Conservation (phyloP, 2,329 filamentous ascomycete species). For the Helicocarpus griseus region DNA sequence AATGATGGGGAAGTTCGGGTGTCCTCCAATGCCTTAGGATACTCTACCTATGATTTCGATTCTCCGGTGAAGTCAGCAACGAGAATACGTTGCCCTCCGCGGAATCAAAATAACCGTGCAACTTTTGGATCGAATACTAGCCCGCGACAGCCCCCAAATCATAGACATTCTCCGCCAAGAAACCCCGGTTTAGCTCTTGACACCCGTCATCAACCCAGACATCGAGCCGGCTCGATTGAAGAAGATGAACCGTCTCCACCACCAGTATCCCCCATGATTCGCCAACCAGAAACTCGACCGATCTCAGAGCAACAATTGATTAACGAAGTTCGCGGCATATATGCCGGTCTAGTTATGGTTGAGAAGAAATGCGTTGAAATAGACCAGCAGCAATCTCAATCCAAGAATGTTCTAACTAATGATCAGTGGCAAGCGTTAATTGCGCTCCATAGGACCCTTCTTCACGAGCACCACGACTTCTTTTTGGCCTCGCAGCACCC, state of each 20-base stretch:
- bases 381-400: constrained; percentile 51
- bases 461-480: constrained; percentile 79
- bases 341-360: constrained; percentile 73
- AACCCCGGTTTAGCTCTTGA: too few relatives aligned
- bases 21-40: background rate
- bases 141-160: too few relatives aligned
- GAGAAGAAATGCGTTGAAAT: constrained; percentile 82
- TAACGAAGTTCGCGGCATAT: constrained; percentile 56
- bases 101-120: background rate
- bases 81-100: background rate
- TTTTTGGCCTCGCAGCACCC: constrained; percentile 83
- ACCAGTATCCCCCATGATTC: background rate
- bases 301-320: constrained; percentile 72
- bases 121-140: too few relatives aligned
- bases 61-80: background rate
- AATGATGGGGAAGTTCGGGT: background rate
- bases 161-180: too few relatives aligned
- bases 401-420: constrained; percentile 42
- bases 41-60: background rate
- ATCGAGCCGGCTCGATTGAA: too few relatives aligned
- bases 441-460: constrained; percentile 65
- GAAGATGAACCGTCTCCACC: background rate
- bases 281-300: constrained; percentile 53
- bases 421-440: constrained; percentile 82
- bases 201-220: too few relatives aligned